Evolutionary conservation across 2,329 filamentous ascomycete species (phyloP).

Genomic region (Aspergillus sp.): DNA sequence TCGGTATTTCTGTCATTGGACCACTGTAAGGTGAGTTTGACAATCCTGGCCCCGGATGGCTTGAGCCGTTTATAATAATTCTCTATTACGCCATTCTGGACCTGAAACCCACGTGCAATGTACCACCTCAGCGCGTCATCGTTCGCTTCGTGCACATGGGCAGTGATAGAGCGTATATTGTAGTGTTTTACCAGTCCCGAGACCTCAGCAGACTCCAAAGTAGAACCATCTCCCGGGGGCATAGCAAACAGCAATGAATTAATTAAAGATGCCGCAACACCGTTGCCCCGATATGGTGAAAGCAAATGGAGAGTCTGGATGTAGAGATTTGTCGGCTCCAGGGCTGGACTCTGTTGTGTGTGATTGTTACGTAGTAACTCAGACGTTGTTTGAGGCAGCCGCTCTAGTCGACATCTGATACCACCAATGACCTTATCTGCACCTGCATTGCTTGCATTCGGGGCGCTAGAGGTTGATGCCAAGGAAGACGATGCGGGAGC

Average conservation of each 20-base stretch:
- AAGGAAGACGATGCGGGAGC: conserved; percentile 11
- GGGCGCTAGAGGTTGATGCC: conserved; percentile 2
- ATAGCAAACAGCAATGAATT: conserved; percentile 30
- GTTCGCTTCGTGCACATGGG: conserved; percentile 58
- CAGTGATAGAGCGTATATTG: conserved; percentile 46
- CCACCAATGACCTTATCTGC: conserved; percentile 41
- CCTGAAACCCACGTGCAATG: conserved; percentile 47
- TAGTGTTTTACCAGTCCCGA: conserved; percentile 40
- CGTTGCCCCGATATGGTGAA: conserved; percentile 51
- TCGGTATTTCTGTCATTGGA: conserved; percentile 5
- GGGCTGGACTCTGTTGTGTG: conserved; percentile 3
- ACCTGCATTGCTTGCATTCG: conserved; percentile 14
- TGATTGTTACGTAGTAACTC: conserved; percentile 2
- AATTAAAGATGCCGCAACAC: conserved; percentile 50
- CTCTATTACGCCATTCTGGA: conserved; percentile 43
- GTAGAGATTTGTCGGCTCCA: conserved; percentile 43
- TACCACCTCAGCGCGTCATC: conserved; percentile 55
- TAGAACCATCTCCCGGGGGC: conserved; percentile 3
- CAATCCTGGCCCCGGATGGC: conserved; percentile 48
- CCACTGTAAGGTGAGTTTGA: conserved; percentile 33
- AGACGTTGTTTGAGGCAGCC: conserved; percentile 13
- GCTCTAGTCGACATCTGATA: conserved; percentile 42
- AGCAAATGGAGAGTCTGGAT: conserved; percentile 54
- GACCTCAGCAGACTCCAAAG: conserved; percentile 9
- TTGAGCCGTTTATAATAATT: conserved; percentile 53